Conservation (phyloP, 73 alveolate species). For the Paramecium pentaurelia region DNA sequence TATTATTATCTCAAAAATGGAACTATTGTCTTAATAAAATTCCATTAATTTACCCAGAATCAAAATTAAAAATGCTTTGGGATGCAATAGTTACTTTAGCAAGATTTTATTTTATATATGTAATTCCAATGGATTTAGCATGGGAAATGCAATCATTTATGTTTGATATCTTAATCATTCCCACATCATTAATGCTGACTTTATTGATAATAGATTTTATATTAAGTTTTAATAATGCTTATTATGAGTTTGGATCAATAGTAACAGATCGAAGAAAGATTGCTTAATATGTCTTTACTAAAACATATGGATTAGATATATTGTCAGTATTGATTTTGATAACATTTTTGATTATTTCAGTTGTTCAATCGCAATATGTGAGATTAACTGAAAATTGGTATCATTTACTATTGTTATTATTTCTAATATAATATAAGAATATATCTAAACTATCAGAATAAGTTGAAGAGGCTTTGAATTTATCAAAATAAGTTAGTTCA, state of each 20-base stretch:
- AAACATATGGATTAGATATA: background rate
- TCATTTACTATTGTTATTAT: background rate
- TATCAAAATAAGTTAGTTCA: conserved; percentile 38
- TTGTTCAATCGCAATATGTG: background rate
- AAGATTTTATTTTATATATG: conserved; percentile 11
- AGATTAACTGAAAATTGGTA: background rate
- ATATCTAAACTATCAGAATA: background rate
- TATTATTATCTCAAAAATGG: background rate
- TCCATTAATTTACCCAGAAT: conserved; percentile 38
- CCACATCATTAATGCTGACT: background rate
- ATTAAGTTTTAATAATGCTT: conserved; percentile 37
- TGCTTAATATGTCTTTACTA: background rate
- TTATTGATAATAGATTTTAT: background rate
- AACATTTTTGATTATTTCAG: background rate
- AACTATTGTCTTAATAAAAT: background rate
- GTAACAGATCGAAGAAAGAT: conserved; percentile 19
- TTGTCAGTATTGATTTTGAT: background rate
- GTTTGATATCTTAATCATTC: background rate
- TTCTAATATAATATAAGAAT: background rate
- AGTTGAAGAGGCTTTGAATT: conserved; percentile 36
- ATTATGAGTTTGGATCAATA: conserved; percentile 13
- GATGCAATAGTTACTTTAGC: background rate
- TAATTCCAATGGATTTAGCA: conserved; percentile 30
- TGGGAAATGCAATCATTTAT: conserved; percentile 1
- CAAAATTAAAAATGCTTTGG: conserved; percentile 33